Conservation (phyloP, 257 asterid species). For the Solanum rostratum region DNA sequence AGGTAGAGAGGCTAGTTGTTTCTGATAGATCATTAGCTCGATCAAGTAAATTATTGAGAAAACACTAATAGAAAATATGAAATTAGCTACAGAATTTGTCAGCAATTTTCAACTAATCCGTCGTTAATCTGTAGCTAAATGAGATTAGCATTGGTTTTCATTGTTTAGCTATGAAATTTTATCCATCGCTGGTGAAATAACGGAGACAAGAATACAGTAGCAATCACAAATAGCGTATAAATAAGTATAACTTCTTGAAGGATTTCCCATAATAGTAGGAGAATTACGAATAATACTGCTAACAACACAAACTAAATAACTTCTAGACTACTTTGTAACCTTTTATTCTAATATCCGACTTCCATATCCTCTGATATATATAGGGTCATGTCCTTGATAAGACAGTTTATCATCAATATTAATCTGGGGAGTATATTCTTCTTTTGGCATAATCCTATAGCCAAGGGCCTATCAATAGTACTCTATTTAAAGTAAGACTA, state of each 20-base stretch:
- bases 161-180: neutral
- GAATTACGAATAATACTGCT: neutral
- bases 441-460: too few species aligned
- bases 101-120: neutral
- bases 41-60: neutral
- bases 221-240: neutral
- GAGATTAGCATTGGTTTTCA: too few species aligned
- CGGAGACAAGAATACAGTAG: neutral
- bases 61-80: neutral
- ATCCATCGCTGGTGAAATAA: too few species aligned
- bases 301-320: too few species aligned
- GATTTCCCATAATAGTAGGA: neutral
- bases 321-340: neutral
- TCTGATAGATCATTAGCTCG: neutral
- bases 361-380: neutral
- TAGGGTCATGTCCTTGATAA: rapidly evolving
- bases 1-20: neutral
- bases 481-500: neutral
- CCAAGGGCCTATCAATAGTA: too few species aligned
- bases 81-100: neutral
- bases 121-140: neutral
- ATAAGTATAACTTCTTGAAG: too few species aligned
- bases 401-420: neutral
- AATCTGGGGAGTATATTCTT: too few species aligned
- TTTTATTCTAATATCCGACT: neutral